Conservation (phyloP, 441 rosid species). For the Pelargonium fulgidum region DNA sequence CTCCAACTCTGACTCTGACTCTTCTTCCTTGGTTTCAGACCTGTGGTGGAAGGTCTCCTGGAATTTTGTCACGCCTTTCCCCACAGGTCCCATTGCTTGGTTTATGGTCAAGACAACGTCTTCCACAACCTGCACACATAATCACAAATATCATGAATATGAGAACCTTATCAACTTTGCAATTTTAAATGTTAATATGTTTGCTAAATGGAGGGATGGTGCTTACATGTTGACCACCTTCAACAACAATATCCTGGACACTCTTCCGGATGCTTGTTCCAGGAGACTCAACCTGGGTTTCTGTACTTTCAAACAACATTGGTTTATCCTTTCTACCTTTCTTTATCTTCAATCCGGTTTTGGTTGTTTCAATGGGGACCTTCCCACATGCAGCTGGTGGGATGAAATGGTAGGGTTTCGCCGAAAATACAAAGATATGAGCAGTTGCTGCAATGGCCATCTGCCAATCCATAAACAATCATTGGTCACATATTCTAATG, state of each 20-base stretch:
- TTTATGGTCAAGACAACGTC: constrained; percentile 81
- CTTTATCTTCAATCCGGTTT: constrained; percentile 33
- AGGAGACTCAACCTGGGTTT: constrained; percentile 53
- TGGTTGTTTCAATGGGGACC: constrained; percentile 36
- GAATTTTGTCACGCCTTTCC: constrained; percentile 70
- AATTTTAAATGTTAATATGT: background rate
- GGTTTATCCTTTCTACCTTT: constrained; percentile 28
- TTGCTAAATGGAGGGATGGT: background rate
- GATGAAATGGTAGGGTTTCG: constrained; percentile 46
- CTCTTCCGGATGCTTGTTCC: constrained; percentile 74
- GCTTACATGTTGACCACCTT: constrained; percentile 68
- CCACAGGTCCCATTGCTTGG: constrained; percentile 80
- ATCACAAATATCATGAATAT: background rate
- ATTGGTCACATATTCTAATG: background rate
- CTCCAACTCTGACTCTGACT: constrained; percentile 26
- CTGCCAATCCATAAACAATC: constrained; percentile 28
- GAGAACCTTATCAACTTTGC: background rate
- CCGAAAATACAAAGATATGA: constrained; percentile 68
- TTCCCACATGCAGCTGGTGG: constrained; percentile 32
- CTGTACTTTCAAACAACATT: constrained; percentile 36
- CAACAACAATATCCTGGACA: constrained; percentile 73
- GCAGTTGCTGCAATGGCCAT: constrained; percentile 85
- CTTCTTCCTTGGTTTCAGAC: constrained; percentile 30
- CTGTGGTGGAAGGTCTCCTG: constrained; percentile 55
- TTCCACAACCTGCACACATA: constrained; percentile 45